These are phyloP conservation scores for Calonectria naviculata DNA, from an alignment of 2,329 filamentous ascomycete species.

Conservation along the genomic window DNA sequence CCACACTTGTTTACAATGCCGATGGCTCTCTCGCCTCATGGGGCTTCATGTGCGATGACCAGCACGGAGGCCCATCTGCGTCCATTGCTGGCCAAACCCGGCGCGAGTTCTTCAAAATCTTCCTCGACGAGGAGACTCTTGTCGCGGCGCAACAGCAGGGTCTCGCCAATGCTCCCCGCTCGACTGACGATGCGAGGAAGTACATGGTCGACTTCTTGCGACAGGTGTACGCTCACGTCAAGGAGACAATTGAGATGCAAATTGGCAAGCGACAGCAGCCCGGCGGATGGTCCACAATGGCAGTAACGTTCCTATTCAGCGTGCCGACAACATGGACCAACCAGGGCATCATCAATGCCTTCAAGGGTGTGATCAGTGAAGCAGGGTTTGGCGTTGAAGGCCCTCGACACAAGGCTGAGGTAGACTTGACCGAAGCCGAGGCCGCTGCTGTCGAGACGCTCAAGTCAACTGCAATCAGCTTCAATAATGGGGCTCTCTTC, in stretches of 20 bases:
- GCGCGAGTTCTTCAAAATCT: slow-evolving; percentile 67
- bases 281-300: slow-evolving; percentile 56
- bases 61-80: slow-evolving; percentile 45
- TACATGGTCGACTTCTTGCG: slow-evolving; percentile 62
- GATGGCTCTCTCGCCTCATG: slow-evolving; percentile 58
- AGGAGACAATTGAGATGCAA: slow-evolving; percentile 54
- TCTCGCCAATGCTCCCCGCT: slow-evolving; percentile 54
- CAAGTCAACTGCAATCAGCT: slow-evolving; percentile 53
- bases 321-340: slow-evolving; percentile 68
- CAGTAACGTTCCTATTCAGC: slow-evolving; percentile 65
- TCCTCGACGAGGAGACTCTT: slow-evolving; percentile 59
- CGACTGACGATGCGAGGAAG: slow-evolving; percentile 54
- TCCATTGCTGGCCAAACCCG: slow-evolving; percentile 42
- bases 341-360: slow-evolving; percentile 61
- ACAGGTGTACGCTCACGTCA: slow-evolving; percentile 61
- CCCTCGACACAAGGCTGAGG: slow-evolving; percentile 48
- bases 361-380: slow-evolving; percentile 57
- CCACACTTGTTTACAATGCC: slow-evolving; percentile 59
- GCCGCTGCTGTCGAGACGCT: slow-evolving; percentile 59
- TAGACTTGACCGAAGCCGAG: slow-evolving; percentile 61
- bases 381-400: slow-evolving; percentile 62
- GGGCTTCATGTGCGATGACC: slow-evolving; percentile 64
- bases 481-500: slow-evolving; percentile 52
- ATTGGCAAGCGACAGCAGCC: slow-evolving; percentile 46
- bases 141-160: slow-evolving; percentile 54